Conservation (phyloP, 495 filamentous ascomycete species). For the Penicillium coffeae region DNA sequence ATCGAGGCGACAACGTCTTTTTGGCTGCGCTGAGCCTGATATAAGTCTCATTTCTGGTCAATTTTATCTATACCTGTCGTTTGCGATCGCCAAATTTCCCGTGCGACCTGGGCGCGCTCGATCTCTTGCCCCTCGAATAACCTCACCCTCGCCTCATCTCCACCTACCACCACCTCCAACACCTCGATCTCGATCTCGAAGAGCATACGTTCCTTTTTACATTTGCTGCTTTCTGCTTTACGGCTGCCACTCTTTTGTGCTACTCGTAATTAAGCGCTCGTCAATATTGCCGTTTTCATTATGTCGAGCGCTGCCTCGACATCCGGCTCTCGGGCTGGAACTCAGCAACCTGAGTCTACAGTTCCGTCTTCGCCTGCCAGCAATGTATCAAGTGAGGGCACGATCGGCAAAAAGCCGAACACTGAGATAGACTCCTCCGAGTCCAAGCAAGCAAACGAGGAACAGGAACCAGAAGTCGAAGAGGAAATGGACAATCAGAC, state of each 20-base stretch:
- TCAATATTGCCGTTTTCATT: too few relatives aligned
- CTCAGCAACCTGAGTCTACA: slow-evolving; percentile 36
- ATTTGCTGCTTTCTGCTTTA: too few relatives aligned
- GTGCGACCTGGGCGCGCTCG: too few relatives aligned
- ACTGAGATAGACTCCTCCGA: too few relatives aligned
- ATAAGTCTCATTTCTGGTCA: neutral
- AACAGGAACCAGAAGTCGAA: neutral
- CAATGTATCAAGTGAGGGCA: slow-evolving; percentile 16
- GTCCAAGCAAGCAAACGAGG: slow-evolving; percentile 4
- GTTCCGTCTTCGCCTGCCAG: slow-evolving; percentile 42
- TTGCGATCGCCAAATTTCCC: too few relatives aligned
- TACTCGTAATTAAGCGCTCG: too few relatives aligned
- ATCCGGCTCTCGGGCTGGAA: slow-evolving; percentile 30
- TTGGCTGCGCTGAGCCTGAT: neutral
- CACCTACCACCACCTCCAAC: too few relatives aligned
- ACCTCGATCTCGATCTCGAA: neutral
- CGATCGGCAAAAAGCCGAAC: too few relatives aligned
- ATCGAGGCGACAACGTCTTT: neutral
- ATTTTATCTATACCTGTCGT: neutral
- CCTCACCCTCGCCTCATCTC: too few relatives aligned
- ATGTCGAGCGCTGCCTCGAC: slow-evolving; percentile 36
- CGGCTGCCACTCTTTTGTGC: too few relatives aligned
- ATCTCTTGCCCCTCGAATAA: too few relatives aligned
- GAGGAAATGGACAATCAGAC: slow-evolving; percentile 39
- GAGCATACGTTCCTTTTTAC: too few relatives aligned